A percentile compares a stretch with the other conserved stretches of the same genome.
These are phyloP conservation scores for Nematocida minor DNA, from an alignment of 371 early-diverging fungal species.

Conservation along the genomic window DNA sequence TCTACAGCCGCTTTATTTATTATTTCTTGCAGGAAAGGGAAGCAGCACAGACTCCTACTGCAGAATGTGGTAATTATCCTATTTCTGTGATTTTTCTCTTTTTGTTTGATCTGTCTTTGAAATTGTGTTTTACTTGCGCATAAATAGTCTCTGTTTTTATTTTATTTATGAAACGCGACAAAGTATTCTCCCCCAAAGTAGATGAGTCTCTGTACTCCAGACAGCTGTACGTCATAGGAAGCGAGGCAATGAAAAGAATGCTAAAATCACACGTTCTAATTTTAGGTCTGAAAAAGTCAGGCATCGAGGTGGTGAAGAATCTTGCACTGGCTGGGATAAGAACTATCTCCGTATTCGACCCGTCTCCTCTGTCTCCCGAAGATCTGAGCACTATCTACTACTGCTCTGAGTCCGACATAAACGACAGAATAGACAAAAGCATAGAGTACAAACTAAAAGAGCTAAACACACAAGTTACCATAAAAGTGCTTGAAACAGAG, in stretches of 20 bases:
- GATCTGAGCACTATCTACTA: constrained; percentile 92
- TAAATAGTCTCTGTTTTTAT: constrained; percentile 23
- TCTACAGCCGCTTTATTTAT: too few species aligned
- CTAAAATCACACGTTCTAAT: constrained; percentile 85
- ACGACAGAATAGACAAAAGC: constrained; percentile 75
- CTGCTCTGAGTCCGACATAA: constrained; percentile 77
- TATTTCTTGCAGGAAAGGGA: too few species aligned
- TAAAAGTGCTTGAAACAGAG: constrained; percentile 27
- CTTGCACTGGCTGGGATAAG: constrained; percentile 95
- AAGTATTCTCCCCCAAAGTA: constrained; percentile 46
- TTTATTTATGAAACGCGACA: constrained; percentile 18
- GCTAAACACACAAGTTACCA: constrained; percentile 83
- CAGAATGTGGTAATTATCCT: neutral
- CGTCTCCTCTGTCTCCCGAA: constrained; percentile 68
- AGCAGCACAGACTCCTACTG: too few species aligned
- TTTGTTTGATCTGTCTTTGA: neutral
- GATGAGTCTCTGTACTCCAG: constrained; percentile 66
- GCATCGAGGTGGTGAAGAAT: constrained; percentile 97
- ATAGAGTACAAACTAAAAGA: constrained; percentile 77
- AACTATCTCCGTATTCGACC: constrained; percentile 85
- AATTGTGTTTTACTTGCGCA: neutral
- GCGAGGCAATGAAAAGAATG: constrained; percentile 98
- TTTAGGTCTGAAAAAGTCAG: constrained; percentile 87
- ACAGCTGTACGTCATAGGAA: constrained; percentile 77
- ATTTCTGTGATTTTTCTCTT: neutral